These are phyloP conservation scores for Plasmodium knowlesi DNA, from an alignment of 169 alveolate species.

Conservation along the genomic window DNA sequence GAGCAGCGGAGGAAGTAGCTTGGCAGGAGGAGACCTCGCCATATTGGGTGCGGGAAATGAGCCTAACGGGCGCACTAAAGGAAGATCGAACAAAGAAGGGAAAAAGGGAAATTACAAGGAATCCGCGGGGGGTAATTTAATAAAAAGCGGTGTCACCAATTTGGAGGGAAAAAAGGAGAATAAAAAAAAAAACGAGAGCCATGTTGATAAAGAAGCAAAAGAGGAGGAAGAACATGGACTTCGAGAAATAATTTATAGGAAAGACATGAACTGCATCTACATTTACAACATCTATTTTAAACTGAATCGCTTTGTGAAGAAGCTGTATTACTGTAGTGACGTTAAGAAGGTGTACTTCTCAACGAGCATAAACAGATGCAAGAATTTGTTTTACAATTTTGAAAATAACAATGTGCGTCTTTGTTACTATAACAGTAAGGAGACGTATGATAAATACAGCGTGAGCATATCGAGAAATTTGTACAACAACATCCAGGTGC, in stretches of 20 bases:
- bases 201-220: background rate
- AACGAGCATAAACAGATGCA: slow-evolving; percentile 61
- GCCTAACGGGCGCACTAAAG: background rate
- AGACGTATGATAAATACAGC: slow-evolving; percentile 26
- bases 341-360: slow-evolving; percentile 67
- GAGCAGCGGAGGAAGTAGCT: background rate
- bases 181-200: background rate
- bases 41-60: background rate
- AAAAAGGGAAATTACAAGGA: background rate
- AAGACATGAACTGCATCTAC: slow-evolving; percentile 66
- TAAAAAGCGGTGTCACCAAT: background rate
- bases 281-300: slow-evolving; percentile 52
- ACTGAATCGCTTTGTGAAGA: slow-evolving; percentile 55
- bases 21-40: background rate
- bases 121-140: background rate
- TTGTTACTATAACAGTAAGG: slow-evolving; percentile 60
- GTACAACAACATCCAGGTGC: slow-evolving; percentile 65
- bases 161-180: slow-evolving; percentile 3
- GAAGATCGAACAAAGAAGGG: background rate
- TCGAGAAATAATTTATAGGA: slow-evolving; percentile 71
- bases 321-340: slow-evolving; percentile 73
- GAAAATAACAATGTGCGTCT: slow-evolving; percentile 74
- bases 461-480: slow-evolving; percentile 66
- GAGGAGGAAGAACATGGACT: slow-evolving; percentile 38
- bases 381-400: slow-evolving; percentile 69